phyloP scores from a whole-genome alignment of 2,329 filamentous ascomycete genomes.

The Alternaria gaisen region DNA sequence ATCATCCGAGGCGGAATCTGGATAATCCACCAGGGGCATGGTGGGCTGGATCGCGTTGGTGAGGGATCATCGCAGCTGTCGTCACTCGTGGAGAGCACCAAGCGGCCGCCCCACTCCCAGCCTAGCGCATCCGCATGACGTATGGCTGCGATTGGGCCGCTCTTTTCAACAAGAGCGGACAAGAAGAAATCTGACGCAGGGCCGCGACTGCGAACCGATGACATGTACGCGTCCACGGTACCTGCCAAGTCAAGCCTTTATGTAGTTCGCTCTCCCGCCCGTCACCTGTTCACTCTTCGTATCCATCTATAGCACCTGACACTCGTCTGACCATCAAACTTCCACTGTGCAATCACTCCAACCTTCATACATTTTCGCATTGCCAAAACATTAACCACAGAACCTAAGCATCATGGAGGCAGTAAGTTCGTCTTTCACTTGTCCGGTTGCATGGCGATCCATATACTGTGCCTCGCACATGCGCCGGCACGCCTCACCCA shows the following conservation, averaged over 20 bases:
- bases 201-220: slow-evolving; percentile 31
- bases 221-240: slow-evolving; percentile 44
- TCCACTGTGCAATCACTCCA: slow-evolving; percentile 4
- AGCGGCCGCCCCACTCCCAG: slow-evolving; percentile 27
- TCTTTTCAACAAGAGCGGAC: slow-evolving; percentile 15
- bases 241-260: slow-evolving; percentile 46
- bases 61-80: slow-evolving; percentile 26
- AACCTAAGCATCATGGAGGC: slow-evolving; percentile 6
- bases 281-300: slow-evolving; percentile 22
- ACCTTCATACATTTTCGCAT: neutral
- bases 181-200: slow-evolving; percentile 25
- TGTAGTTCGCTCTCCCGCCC: slow-evolving; percentile 23
- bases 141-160: slow-evolving; percentile 28
- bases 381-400: slow-evolving; percentile 9
- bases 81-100: slow-evolving; percentile 26
- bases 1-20: slow-evolving; percentile 66
- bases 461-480: neutral
- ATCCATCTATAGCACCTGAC: slow-evolving; percentile 12
- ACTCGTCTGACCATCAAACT: slow-evolving; percentile 1
- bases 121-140: slow-evolving; percentile 41
- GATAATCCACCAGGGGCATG: slow-evolving; percentile 47
- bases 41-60: slow-evolving; percentile 27
- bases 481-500: neutral
- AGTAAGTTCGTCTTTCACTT: slow-evolving; percentile 19
- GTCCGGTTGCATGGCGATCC: neutral